phyloP scores from a whole-genome alignment of 2,329 filamentous ascomycete species.

The Scytalidium sp. region DNA sequence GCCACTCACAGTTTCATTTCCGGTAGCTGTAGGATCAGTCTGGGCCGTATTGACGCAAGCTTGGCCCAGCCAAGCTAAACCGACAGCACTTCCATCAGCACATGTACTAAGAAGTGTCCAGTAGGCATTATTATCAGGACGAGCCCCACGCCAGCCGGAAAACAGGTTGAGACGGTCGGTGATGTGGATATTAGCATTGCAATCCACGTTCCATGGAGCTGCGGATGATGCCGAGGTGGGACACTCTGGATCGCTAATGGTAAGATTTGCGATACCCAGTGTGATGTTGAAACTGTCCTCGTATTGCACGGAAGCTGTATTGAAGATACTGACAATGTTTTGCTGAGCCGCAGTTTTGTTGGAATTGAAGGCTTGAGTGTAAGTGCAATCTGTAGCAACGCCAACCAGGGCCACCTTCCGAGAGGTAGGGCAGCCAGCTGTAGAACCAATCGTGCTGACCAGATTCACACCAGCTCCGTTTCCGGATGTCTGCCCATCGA shows the following conservation, averaged over 20 bases:
- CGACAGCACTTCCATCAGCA: slow-evolving; percentile 79
- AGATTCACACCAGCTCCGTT: slow-evolving; percentile 81
- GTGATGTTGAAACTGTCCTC: slow-evolving; percentile 94
- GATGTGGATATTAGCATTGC: slow-evolving; percentile 61
- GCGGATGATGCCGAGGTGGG: slow-evolving; percentile 63
- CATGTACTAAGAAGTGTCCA: slow-evolving; percentile 79
- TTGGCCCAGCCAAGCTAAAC: slow-evolving; percentile 89
- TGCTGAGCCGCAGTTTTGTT: slow-evolving; percentile 59
- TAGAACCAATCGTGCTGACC: slow-evolving; percentile 73
- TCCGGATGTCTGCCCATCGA: slow-evolving; percentile 67
- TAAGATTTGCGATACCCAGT: slow-evolving; percentile 81
- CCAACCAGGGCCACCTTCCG: slow-evolving; percentile 89
- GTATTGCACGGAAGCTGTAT: slow-evolving; percentile 81
- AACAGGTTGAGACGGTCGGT: slow-evolving; percentile 81
- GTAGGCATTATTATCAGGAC: slow-evolving; percentile 79
- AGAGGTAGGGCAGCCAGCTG: slow-evolving; percentile 82
- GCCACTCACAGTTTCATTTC: slow-evolving; percentile 72
- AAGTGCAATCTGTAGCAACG: slow-evolving; percentile 89
- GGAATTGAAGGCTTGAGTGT: slow-evolving; percentile 66
- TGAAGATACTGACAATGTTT: slow-evolving; percentile 82
- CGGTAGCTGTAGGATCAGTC: slow-evolving; percentile 44
- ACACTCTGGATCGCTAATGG: slow-evolving; percentile 72
- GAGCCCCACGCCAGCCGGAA: slow-evolving; percentile 80
- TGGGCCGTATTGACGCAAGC: slow-evolving; percentile 65
- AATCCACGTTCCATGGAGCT: slow-evolving; percentile 82